A percentile compares a stretch with the other conserved stretches of the same genome.
Evolutionary conservation across 2,329 filamentous ascomycete species (phyloP).

Genomic region (Diatrype stigma): DNA sequence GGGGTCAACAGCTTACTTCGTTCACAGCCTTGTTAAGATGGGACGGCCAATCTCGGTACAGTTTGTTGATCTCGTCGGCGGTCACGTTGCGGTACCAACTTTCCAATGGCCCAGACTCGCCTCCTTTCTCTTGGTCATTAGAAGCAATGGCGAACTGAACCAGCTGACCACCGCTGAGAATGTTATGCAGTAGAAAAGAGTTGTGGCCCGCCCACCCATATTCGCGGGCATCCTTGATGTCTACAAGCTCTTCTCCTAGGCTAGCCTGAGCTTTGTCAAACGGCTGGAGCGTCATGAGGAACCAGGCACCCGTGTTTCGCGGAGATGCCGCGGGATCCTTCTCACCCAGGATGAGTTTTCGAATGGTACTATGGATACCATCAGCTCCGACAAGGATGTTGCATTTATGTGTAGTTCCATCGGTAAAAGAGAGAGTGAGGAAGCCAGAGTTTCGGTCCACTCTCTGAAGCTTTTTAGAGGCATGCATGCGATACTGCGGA

Average conservation of each 20-base stretch:
- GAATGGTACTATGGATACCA: slow-evolving; percentile 33
- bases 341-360: slow-evolving; percentile 28
- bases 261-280: slow-evolving; percentile 14
- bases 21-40: slow-evolving; percentile 16
- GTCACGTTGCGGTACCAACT: slow-evolving; percentile 13
- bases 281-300: slow-evolving; percentile 18
- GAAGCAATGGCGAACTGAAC: slow-evolving; percentile 17
- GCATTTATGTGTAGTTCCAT: slow-evolving; percentile 20
- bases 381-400: slow-evolving; percentile 37
- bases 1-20: slow-evolving; percentile 18
- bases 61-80: slow-evolving; percentile 13
- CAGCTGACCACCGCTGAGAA: slow-evolving; percentile 13
- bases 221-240: slow-evolving; percentile 17
- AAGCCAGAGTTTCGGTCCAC: slow-evolving; percentile 4
- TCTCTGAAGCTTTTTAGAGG: slow-evolving; percentile 17
- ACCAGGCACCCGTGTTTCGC: slow-evolving; percentile 16
- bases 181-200: slow-evolving; percentile 12
- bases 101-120: slow-evolving; percentile 4
- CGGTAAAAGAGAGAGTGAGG: slow-evolving; percentile 14
- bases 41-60: slow-evolving; percentile 16
- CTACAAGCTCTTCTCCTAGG: slow-evolving; percentile 11
- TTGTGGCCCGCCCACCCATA: slow-evolving; percentile 17
- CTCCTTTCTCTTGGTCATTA: slow-evolving; percentile 8
- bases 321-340: slow-evolving; percentile 16
- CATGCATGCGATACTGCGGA: too few relatives aligned